Conservation (phyloP, 176 grass and related monocot species). For the Areca catechu region DNA sequence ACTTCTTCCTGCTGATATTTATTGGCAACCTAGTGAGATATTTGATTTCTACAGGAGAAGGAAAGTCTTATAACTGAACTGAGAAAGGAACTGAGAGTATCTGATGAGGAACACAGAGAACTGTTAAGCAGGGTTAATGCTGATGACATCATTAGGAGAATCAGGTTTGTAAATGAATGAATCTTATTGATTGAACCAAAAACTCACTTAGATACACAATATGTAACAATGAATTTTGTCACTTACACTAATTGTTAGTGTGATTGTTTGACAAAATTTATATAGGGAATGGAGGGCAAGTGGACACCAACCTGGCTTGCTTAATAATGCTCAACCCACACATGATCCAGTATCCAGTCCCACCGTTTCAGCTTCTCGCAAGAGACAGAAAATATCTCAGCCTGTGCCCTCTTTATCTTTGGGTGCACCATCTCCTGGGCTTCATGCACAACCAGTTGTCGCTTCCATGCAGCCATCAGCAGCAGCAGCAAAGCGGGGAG, state of each 20-base stretch:
- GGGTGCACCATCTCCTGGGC: conserved; percentile 34
- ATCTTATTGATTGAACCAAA: no score
- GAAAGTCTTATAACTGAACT: conserved; percentile 91
- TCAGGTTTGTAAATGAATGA: conserved; percentile 39
- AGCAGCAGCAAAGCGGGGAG: conserved; percentile 55
- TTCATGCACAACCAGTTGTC: conserved; percentile 55
- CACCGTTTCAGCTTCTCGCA: conserved; percentile 58
- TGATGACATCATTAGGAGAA: conserved; percentile 80
- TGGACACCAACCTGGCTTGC: conserved; percentile 40
- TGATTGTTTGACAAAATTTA: no score
- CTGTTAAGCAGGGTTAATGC: conserved; percentile 71
- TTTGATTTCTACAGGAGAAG: conserved; percentile 66
- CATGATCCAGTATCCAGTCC: conserved; percentile 64
- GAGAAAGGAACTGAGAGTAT: conserved; percentile 92
- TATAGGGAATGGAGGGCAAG: conserved; percentile 45
- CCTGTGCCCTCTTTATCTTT: conserved; percentile 41
- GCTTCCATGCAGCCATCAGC: conserved; percentile 54
- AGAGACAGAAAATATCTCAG: conserved; percentile 91
- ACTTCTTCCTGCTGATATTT: no score
- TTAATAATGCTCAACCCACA: conserved; percentile 49
- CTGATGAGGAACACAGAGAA: conserved; percentile 80
- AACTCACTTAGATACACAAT: no score
- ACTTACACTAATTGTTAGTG: not conserved
- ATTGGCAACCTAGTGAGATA: not conserved
- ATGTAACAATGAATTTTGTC: not conserved